Evolutionary conservation across 495 filamentous ascomycete genomes (phyloP).

Genomic region (Aspergillus bridgeri): DNA sequence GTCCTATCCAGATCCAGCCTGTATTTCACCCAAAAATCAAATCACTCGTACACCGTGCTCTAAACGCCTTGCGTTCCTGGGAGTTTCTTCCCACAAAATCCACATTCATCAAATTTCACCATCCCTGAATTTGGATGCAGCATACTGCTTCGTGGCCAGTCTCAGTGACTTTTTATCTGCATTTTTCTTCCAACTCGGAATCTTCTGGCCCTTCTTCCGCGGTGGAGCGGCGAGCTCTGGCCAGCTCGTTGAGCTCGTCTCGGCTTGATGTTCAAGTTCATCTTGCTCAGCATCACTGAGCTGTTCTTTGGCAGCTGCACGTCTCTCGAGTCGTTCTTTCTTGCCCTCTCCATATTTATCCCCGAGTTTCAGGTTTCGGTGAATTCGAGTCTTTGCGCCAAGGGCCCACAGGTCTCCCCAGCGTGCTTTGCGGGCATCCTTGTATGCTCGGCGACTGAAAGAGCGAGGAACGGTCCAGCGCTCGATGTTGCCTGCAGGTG

Average conservation of each 20-base stretch:
- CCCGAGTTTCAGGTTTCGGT: constrained; percentile 59
- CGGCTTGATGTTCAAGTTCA: constrained; percentile 12
- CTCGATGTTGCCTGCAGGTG: constrained; percentile 79
- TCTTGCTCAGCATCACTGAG: constrained; percentile 26
- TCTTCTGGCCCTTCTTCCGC: constrained; percentile 39
- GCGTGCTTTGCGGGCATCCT: constrained; percentile 80
- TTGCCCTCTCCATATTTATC: constrained; percentile 54
- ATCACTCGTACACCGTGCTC: not conserved
- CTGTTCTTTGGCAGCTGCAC: constrained; percentile 29
- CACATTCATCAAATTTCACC: not conserved
- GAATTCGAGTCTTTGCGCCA: constrained; percentile 80
- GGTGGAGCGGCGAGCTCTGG: constrained; percentile 20
- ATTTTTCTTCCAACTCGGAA: constrained; percentile 48
- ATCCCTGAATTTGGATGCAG: not conserved
- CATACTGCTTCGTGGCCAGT: constrained; percentile 36
- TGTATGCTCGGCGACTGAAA: constrained; percentile 75
- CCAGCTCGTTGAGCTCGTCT: constrained; percentile 30
- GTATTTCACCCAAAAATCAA: not conserved
- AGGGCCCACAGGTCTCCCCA: constrained; percentile 98
- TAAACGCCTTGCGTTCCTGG: not conserved
- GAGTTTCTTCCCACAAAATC: not conserved
- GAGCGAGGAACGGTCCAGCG: constrained; percentile 88
- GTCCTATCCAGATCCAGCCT: not conserved
- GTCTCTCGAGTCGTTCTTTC: constrained; percentile 42
- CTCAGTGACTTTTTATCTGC: constrained; percentile 42